Conservation (phyloP, 495 filamentous ascomycete genomes). For the Neurospora sp. region DNA sequence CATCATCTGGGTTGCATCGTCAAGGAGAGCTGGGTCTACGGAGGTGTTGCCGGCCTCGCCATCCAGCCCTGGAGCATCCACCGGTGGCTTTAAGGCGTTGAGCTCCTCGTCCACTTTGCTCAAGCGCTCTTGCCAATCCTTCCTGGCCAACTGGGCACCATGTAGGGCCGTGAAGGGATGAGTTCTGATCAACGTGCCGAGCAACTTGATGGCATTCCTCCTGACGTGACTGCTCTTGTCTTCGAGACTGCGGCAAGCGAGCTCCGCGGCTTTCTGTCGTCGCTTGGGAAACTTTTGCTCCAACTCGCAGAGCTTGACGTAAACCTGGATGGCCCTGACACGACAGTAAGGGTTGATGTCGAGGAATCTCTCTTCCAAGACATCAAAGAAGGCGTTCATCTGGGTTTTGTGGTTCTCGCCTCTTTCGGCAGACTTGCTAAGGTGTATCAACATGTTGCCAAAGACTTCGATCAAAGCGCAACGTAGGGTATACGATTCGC, state of each 20-base stretch:
- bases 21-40: conserved; percentile 69
- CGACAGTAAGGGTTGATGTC: conserved; percentile 97
- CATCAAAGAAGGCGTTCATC: conserved; percentile 92
- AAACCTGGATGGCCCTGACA: conserved; percentile 86
- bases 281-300: conserved; percentile 93
- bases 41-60: conserved; percentile 46
- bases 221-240: conserved; percentile 98
- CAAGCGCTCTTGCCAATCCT: conserved; percentile 74
- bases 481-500: conserved; percentile 91
- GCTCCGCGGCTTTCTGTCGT: conserved; percentile 71
- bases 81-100: conserved; percentile 67
- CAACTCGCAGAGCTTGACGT: conserved; percentile 80
- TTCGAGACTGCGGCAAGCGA: conserved; percentile 79
- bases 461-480: conserved; percentile 96
- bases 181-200: conserved; percentile 77
- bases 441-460: conserved; percentile 86
- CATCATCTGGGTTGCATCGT: conserved; percentile 76
- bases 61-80: conserved; percentile 61
- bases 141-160: conserved; percentile 71
- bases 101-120: conserved; percentile 74
- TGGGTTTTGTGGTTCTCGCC: conserved; percentile 87
- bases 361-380: conserved; percentile 89
- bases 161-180: conserved; percentile 92
- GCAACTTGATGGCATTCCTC: conserved; percentile 86
- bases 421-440: conserved; percentile 83